Evolutionary conservation across 495 filamentous ascomycete genomes (phyloP), one percentile per base, ranked within the genome.

Genomic region (Talaromyces liani): DNA sequence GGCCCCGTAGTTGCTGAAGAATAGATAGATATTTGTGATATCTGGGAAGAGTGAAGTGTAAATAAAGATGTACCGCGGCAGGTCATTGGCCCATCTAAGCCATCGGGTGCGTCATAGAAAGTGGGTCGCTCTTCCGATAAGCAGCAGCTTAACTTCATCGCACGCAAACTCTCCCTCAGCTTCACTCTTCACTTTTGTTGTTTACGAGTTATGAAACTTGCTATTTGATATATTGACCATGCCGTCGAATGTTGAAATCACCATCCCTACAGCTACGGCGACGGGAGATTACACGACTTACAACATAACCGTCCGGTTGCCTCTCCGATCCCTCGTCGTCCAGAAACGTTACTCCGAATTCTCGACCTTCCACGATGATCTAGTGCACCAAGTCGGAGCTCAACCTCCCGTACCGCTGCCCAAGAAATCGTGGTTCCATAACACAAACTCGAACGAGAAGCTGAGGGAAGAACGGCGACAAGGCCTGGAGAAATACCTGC

Each of bases 271-370:
- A 34, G 88, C 91, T 9, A 87, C 84, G 63, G 77, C 88, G 59
- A 80, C 83, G 58, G 73, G 77, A 14, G 77, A 80, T 53, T 91
- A 89, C 80, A 98, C 94, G 1, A 77, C 91, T 75, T 98, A 98
- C 82, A 91, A 94, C 80, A 92, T 98, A 73, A 88, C 86, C 36
- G 81, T 97, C 67, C 88, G 90, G 64, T 87, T 93, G 4, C 92
- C 94, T 8, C 86, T 98, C 60, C 89, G 91, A 64, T 91, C 91
- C 60, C 91, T 91, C 72, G 89, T 88, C 70, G 81, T 97, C 65
- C 86, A 88, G 65, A 97, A 97, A 76, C 92, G 94, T 68, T 98
- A 97, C 84, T 93, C 88, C 61, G 95, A 98, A 73, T 98, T 98
- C 77, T 77, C 80, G 55, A 72, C 84, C 64, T 87, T 98, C 63